Base-by-base conservation (phyloP, 2,329 filamentous ascomycete genomes). In the Ramularia endophylla region DNA sequence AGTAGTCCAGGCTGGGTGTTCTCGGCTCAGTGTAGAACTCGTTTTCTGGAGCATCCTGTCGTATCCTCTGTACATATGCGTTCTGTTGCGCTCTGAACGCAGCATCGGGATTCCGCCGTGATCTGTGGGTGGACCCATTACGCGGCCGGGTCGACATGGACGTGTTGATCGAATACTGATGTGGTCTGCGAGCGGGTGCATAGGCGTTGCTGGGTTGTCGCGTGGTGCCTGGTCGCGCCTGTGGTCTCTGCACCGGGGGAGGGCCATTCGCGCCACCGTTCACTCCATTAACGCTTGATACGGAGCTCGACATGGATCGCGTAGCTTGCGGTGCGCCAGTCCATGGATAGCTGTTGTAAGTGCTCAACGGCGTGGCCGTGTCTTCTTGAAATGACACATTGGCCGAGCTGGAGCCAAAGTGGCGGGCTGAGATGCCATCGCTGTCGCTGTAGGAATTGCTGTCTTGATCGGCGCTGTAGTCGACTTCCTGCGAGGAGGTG, bases 41-140 rank as follows among this genome's bases (percentile, higher is more conserved):
- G 47, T 76, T 75, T 32, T 72, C 68, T 31, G 69, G 65, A 8
- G 56, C 58, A 44, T 80, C 78, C 52, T 94, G 87, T 43, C 88
- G 81, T 58, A 97, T 77, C 54, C 90, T 82, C 64, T 95, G 87
- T 25, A 97, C 83, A 61, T 98, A 98, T 43, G 90, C 90, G 61
- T 89, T 87, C 65, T 97, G 90, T 65, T 97, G 87, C 35, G 86
- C 85, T 46, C 85, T 73, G 60, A 86, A 87, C 53, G 84, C 80
- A 38, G 81, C 80, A 56, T 83, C 82, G 8, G 82, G 82, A 56
- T 86, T 83, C 44, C 77, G 68, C 27, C 71, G 63, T 28, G 61
- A 59, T 48, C 80, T 68, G 47, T 74, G 75, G 2, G 71, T 64
- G 2, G 78, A 81, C 5, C 70, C 72, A 6, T 75, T 78, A 46